Evolutionary conservation across 208 protist genomes (phyloP), one percentile per base, ranked within the genome.

Genomic region (Spongospora subterranea): DNA sequence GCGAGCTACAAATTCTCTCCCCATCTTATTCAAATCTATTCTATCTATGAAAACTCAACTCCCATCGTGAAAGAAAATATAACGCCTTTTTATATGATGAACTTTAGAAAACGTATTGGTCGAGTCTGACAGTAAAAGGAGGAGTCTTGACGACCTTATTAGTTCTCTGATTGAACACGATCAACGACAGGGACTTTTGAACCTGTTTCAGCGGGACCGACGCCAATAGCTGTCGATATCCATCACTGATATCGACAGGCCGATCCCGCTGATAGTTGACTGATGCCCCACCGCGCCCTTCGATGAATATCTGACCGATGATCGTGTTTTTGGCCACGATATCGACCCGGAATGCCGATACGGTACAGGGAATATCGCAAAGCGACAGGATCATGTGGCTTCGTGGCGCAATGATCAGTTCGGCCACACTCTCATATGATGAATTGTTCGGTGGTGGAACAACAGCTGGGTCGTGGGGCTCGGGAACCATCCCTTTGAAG

Each of bases 371-470:
- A 13, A 82, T n/a, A 20, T 82, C 71, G n/a, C 71, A 82, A 43
- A 82, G 71, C 71, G 71, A 82, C 71, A 82, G 71, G n/a, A 82
- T 82, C 71, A 82, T 82, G 71, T 82, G 71, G 17, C 6, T 35
- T 35, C n/a, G 6, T 35, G 71, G 71, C 40, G n/a, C 6, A 43
- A n/a, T 13, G 71, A 45, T 40, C 35, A 82, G 71, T 35, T 82
- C 71, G 17, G 40, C 17, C 13, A 60, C 24, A 6, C 13, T 24
- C 50, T 60, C 24, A 24, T 60, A 60, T 60, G 50, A 29, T 24
- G 24, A 6, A 24, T 60, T 60, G 6, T 60, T 6, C 6, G 50
- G 6, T 60, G 50, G 24, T 29, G 24, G 13, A 60, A 60, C 50
- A 60, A 24, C 13, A 60, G 24, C 50, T 29, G 50, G 50, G 24